Percentiles rank a stretch among this genome's conserved stretches.
Evolutionary conservation across 306 rosid genomes (phyloP).

Genomic region (Astragalus glycyphyllos): DNA sequence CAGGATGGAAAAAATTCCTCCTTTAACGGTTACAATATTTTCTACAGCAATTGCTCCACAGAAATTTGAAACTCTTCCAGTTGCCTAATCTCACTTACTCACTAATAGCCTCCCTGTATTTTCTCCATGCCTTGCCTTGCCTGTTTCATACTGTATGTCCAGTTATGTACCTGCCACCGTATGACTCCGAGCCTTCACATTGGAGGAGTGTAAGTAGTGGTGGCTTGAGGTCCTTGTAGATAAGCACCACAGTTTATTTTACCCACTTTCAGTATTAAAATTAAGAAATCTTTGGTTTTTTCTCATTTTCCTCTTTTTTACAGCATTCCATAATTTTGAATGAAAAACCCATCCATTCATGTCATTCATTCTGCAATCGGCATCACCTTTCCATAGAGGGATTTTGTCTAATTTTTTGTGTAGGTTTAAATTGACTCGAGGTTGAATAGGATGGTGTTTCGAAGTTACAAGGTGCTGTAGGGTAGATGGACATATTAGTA

Average conservation of each 20-base stretch:
- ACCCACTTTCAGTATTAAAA: conserved; percentile 1
- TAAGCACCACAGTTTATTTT: conserved; percentile 10
- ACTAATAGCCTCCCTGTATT: no score
- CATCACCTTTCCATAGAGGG: neutral
- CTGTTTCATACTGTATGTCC: no score
- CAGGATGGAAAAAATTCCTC: no score
- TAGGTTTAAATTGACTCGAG: conserved; percentile 2
- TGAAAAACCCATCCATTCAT: conserved; percentile 14
- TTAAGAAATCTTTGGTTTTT: conserved; percentile 3
- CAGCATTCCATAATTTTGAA: conserved; percentile 28
- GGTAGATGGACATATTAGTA: conserved; percentile 20
- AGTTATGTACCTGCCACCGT: no score
- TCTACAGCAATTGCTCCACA: no score
- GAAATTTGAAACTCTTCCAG: no score
- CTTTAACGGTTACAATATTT: no score
- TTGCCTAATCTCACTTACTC: no score
- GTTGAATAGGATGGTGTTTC: conserved; percentile 19
- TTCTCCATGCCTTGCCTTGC: no score
- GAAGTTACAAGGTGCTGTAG: conserved; percentile 11
- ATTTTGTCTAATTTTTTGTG: conserved; percentile 1
- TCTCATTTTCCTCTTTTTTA: neutral
- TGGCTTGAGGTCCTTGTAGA: conserved; percentile 19
- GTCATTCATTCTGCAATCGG: conserved; percentile 30
- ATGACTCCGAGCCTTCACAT: no score
- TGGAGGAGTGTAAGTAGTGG: neutral